These are phyloP conservation scores for Hymenoscyphus occultus DNA, from an alignment of 2,329 filamentous ascomycete species.

Conservation along the genomic window DNA sequence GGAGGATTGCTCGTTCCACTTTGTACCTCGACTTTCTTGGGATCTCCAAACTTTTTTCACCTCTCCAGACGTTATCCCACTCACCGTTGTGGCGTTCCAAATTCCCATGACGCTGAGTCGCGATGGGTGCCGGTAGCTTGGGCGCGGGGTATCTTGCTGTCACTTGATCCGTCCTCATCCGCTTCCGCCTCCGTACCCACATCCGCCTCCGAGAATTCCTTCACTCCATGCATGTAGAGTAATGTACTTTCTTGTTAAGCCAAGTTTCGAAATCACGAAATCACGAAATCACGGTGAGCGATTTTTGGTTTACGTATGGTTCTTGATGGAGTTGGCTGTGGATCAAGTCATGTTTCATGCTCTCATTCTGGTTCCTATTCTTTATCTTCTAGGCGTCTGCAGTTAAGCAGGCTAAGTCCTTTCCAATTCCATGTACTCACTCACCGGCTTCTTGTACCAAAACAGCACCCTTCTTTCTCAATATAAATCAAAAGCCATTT, in stretches of 20 bases:
- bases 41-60: background rate
- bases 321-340: background rate
- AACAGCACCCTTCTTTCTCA: no score
- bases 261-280: constrained; percentile 4
- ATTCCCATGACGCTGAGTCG: background rate
- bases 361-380: background rate
- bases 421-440: background rate
- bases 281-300: constrained; percentile 1
- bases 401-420: background rate
- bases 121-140: background rate
- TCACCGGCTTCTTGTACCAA: background rate
- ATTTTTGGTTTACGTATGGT: background rate
- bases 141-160: background rate
- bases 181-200: background rate
- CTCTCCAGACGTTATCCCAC: background rate
- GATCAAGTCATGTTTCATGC: constrained; percentile 3
- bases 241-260: constrained; percentile 5
- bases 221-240: background rate
- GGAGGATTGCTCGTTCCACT: constrained; percentile 16
- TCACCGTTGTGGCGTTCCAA: background rate
- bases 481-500: background rate
- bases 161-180: background rate
- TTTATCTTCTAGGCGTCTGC: background rate
- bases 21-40: constrained; percentile 15
- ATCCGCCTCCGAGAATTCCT: background rate